Conservation (phyloP, 2,329 filamentous ascomycete species). For the Fusarium concolor region DNA sequence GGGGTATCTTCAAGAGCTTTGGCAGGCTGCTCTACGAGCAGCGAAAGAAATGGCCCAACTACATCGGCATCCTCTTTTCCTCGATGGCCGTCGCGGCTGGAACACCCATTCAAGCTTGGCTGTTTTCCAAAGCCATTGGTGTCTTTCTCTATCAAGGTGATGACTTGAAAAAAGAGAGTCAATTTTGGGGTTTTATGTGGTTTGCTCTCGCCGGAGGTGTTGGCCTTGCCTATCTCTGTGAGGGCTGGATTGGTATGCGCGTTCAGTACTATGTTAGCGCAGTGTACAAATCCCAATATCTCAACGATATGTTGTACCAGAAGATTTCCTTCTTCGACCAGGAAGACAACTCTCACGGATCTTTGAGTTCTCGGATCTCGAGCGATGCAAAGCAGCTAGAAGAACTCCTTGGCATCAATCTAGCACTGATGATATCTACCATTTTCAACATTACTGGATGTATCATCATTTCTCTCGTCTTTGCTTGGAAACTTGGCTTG, state of each 20-base stretch:
- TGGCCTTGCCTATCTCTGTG: slow-evolving; percentile 45
- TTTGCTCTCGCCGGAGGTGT: slow-evolving; percentile 46
- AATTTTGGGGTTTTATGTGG: slow-evolving; percentile 51
- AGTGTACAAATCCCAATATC: slow-evolving; percentile 46
- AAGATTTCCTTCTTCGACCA: slow-evolving; percentile 48
- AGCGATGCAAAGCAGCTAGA: slow-evolving; percentile 50
- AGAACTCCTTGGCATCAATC: slow-evolving; percentile 49
- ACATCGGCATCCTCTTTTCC: slow-evolving; percentile 40
- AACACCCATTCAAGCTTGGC: slow-evolving; percentile 48
- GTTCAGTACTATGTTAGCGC: slow-evolving; percentile 35
- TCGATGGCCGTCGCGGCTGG: slow-evolving; percentile 44
- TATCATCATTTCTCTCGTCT: slow-evolving; percentile 46
- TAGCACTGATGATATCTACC: slow-evolving; percentile 46
- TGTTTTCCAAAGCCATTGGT: slow-evolving; percentile 46
- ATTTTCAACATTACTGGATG: slow-evolving; percentile 49
- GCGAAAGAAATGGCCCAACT: slow-evolving; percentile 42
- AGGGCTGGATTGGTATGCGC: slow-evolving; percentile 37
- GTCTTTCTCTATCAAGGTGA: slow-evolving; percentile 42
- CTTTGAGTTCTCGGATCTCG: slow-evolving; percentile 44
- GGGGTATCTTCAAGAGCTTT: slow-evolving; percentile 23
- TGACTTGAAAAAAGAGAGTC: slow-evolving; percentile 45
- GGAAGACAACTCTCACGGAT: slow-evolving; percentile 46
- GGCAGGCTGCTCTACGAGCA: slow-evolving; percentile 38
- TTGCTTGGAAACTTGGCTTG: slow-evolving; percentile 54
- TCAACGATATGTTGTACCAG: slow-evolving; percentile 48